These are phyloP conservation scores for Daldinia grandis DNA, from an alignment of 495 filamentous ascomycete genomes.

Conservation along the genomic window DNA sequence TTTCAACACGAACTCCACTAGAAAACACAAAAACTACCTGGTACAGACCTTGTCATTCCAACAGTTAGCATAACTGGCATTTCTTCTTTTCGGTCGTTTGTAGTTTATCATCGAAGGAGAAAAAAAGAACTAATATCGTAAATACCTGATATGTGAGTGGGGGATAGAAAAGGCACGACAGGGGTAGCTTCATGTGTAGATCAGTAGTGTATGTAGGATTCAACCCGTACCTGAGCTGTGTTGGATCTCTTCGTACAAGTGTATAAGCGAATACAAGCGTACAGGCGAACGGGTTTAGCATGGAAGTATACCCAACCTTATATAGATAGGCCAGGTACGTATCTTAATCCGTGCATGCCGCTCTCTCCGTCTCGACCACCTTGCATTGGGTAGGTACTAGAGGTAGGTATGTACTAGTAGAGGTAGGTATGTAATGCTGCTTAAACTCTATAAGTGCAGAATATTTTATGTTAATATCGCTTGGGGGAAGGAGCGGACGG, in stretches of 20 bases:
- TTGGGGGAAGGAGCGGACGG: slow-evolving; percentile 5
- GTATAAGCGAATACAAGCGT: too few relatives aligned
- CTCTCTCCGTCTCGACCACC: not conserved
- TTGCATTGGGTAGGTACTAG: too few relatives aligned
- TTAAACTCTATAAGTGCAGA: not conserved
- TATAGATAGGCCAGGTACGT: not conserved
- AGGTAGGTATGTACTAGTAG: too few relatives aligned
- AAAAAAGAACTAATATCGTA: not conserved
- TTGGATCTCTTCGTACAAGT: not conserved
- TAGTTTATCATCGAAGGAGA: not conserved
- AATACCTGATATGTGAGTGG: not conserved
- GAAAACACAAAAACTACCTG: too few relatives aligned
- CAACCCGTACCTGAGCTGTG: not conserved
- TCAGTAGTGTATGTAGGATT: not conserved
- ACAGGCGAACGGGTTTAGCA: not conserved
- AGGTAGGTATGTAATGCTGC: too few relatives aligned
- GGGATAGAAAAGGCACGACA: not conserved
- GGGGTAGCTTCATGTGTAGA: not conserved
- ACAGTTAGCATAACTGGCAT: not conserved
- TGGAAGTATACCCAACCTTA: not conserved
- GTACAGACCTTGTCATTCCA: too few relatives aligned
- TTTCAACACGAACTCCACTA: not conserved
- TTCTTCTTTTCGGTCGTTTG: not conserved
- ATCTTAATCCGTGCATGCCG: not conserved
- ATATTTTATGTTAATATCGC: not conserved